A percentile compares a stretch with the other conserved stretches of the same genome.
Conservation (phyloP, 441 rosid genomes). For the Aquilaria agallochum region DNA sequence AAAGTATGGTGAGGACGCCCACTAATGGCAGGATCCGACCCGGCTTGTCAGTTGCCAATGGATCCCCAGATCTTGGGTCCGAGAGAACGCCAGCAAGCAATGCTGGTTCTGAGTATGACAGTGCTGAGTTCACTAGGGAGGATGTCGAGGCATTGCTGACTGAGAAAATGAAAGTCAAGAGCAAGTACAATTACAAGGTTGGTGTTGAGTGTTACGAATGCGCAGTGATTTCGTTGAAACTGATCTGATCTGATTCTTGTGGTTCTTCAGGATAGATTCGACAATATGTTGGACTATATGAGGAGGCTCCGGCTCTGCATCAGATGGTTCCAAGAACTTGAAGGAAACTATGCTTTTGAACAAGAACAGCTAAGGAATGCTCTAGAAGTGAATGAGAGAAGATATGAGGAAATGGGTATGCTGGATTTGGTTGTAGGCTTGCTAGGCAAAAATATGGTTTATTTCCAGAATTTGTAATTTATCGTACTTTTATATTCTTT, state of each 20-base stretch:
- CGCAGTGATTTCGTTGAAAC: slow-evolving; percentile 2
- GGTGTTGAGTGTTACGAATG: slow-evolving; percentile 13
- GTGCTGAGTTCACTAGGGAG: slow-evolving; percentile 57
- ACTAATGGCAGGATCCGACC: slow-evolving; percentile 67
- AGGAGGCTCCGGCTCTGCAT: slow-evolving; percentile 65
- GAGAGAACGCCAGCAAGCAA: slow-evolving; percentile 64
- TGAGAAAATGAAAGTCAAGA: slow-evolving; percentile 59
- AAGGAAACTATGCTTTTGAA: slow-evolving; percentile 57
- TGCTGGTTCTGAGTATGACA: slow-evolving; percentile 63
- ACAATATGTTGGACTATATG: slow-evolving; percentile 56
- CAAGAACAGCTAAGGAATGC: slow-evolving; percentile 52
- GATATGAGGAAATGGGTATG: slow-evolving; percentile 55
- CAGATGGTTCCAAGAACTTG: slow-evolving; percentile 74
- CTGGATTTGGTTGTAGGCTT: neutral
- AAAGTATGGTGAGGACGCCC: slow-evolving; percentile 76
- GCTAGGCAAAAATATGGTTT: neutral
- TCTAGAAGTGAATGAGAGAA: slow-evolving; percentile 44
- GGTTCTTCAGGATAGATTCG: slow-evolving; percentile 61
- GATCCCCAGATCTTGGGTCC: slow-evolving; percentile 68
- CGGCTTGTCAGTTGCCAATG: slow-evolving; percentile 57
- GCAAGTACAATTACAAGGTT: slow-evolving; percentile 73
- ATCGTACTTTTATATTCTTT: slow-evolving; percentile 13
- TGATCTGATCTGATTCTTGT: slow-evolving; percentile 5
- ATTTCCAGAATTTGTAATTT: slow-evolving; percentile 3
- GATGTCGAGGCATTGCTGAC: slow-evolving; percentile 57